Evolutionary conservation across 192 early-diverging fungal genomes (phyloP).

Genomic region (Phlyctochytrium arcticum): DNA sequence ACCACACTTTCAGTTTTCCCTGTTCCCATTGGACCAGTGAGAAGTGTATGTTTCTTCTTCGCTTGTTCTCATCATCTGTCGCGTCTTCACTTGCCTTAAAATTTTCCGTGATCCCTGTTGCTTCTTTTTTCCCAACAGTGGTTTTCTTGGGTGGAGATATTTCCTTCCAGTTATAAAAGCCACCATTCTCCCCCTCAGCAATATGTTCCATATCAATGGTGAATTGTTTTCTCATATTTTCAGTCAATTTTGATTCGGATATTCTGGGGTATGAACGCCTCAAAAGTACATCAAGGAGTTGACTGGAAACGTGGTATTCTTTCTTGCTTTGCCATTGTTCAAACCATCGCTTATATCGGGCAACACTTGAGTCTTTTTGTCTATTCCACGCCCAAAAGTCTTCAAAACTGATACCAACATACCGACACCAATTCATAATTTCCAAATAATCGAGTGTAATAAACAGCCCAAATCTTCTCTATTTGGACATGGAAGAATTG

Average conservation of each 20-base stretch:
- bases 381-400: slow-evolving; percentile 8
- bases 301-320: not conserved
- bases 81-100: not conserved
- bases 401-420: not conserved
- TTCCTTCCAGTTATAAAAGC: not conserved
- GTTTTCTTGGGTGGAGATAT: not conserved
- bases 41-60: not conserved
- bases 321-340: not conserved
- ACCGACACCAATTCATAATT: slow-evolving; percentile 1
- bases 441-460: not conserved
- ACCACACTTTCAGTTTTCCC: slow-evolving; percentile 11
- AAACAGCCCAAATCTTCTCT: not conserved
- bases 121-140: not conserved
- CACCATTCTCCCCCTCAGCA: not conserved
- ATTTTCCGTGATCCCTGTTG: not conserved
- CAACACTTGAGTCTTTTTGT: not conserved
- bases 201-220: not conserved
- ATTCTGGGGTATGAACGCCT: slow-evolving; percentile 1
- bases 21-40: slow-evolving; percentile 10
- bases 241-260: not conserved
- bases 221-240: not conserved
- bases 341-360: not conserved
- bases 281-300: not conserved
- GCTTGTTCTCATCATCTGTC: too few species aligned
- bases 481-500: not conserved